Evolutionary conservation across 306 rosid species (phyloP), one percentile per base, ranked within the genome.

Genomic region (Vigna hirtella): DNA sequence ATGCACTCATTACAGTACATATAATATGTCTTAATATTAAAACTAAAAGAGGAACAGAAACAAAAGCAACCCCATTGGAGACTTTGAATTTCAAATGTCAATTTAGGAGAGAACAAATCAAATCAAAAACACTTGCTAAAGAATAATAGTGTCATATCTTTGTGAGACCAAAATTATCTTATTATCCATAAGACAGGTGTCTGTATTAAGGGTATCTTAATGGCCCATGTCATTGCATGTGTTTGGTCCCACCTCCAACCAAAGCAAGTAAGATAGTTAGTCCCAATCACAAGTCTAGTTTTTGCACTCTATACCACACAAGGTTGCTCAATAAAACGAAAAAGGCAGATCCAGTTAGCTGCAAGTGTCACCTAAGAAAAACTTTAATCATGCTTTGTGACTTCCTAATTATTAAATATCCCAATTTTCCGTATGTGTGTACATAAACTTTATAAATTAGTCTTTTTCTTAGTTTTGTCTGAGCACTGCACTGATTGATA

Each of bases 221-320:
- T 72, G 70, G 43, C 64, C 62, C 52, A 10, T 20, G 45, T 61
- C 70, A 73, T 45, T 74, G 52, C 84, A 55, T 56, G 63, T 74
- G 77, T 63, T 45, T 11, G 84, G 67, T n/a, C 84, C 82, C 76
- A 77, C 79, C 48, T 73, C 13, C 7, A 56, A 79, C 68, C 17
- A 66, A 59, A 76, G 61, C 63, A 76, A 72, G 76, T 62, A 70
- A 47, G 48, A 55, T 79, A 82, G 86, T 85, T 85, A 76, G 89
- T 86, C 89, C 80, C 80, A 72, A 79, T 86, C 89, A 85, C 48
- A 82, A 79, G 89, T 82, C 86, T 71, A 58, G 42, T 82, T 86
- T 82, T 81, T 53, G 50, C 85, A 73, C 51, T 78, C 70, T 58
- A 2, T 58, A 17, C 26, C 45, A 34, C 13, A 70, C 40, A 77